Base-by-base conservation (phyloP, 169 alveolate species). In the Plasmodium yoelii region DNA sequence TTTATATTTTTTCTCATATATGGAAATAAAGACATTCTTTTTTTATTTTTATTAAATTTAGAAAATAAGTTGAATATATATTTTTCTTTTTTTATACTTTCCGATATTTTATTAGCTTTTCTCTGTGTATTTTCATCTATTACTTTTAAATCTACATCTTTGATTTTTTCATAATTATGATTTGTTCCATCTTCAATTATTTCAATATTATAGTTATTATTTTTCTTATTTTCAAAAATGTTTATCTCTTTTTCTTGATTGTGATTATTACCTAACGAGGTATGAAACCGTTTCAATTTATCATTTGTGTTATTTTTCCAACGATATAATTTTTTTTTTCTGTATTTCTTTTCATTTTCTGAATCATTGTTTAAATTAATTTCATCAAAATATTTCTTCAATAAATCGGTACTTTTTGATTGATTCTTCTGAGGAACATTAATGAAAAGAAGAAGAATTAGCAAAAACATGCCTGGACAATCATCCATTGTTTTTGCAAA, bases 401-500 rank as follows among this genome's bases (percentile, higher is more conserved):
- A 57, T 8, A 70, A 39, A 28, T 57, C 69, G 2, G 91, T 15
- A 34, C 60, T 46, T 15, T 61, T 71, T 47, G 42, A 59, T 39
- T 86, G 56, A n/a, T 57, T 12, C 26, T 69, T 71, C 3, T 86
- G 77, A 5, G 91, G 91, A 3, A 56, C 47, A 34, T 86, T 86
- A 15, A 86, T 86, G 19, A 86, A 86, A 26, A 86, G 71, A 6
- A 86, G 46, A 39, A 86, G 56, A 26, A 63, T 61, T 46, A 86
- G 44, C 22, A 86, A 64, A 39, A 86, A 86, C 91, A 86, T 86
- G 0, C 91, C 91, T 2, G 68, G 87, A 12, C 91, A 86, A 63
- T 86, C 63, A 39, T 86, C 87, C 22, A 86, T 10, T 0, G 91
- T 86, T 70, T 86, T 86, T 1, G 91, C 91, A 86, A 86, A 70